These are phyloP conservation scores for Aspergillus affinis DNA, from an alignment of 495 filamentous ascomycete species.

Conservation along the genomic window DNA sequence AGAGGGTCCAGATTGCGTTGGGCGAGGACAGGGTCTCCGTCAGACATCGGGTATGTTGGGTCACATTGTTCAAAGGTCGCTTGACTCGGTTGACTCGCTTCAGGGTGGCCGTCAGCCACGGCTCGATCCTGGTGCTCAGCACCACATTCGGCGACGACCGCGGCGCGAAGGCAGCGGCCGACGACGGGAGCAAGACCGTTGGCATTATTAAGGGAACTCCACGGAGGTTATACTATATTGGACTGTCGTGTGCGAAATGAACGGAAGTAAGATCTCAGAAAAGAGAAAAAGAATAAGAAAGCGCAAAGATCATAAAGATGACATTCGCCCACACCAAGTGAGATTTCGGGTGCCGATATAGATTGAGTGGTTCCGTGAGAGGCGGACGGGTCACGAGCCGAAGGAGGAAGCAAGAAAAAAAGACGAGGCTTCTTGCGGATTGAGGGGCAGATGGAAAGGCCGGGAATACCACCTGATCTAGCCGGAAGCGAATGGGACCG, in stretches of 20 bases:
- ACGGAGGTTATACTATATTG: conserved; percentile 32
- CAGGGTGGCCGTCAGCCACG: conserved; percentile 94
- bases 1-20: conserved; percentile 94
- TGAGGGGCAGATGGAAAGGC: conserved; percentile 3
- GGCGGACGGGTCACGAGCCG: conserved; percentile 4
- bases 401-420: not conserved
- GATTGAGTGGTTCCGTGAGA: conserved; percentile 1
- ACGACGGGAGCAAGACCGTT: conserved; percentile 86
- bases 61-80: conserved; percentile 95
- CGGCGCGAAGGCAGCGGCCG: conserved; percentile 94
- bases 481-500: conserved; percentile 14
- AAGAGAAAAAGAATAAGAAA: conserved; percentile 27
- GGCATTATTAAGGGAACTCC: conserved; percentile 67
- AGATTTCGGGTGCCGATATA: conserved; percentile 8
- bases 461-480: conserved; percentile 8
- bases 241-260: conserved; percentile 20
- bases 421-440: not conserved
- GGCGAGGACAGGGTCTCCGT: conserved; percentile 91
- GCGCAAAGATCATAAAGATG: conserved; percentile 40
- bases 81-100: conserved; percentile 98
- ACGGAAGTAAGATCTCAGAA: conserved; percentile 16
- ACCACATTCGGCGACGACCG: conserved; percentile 95
- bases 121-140: conserved; percentile 89
- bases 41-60: conserved; percentile 93
- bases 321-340: conserved; percentile 47